Conservation (phyloP, 1,284 basidiomycete species). For the Irpex lacteus region DNA sequence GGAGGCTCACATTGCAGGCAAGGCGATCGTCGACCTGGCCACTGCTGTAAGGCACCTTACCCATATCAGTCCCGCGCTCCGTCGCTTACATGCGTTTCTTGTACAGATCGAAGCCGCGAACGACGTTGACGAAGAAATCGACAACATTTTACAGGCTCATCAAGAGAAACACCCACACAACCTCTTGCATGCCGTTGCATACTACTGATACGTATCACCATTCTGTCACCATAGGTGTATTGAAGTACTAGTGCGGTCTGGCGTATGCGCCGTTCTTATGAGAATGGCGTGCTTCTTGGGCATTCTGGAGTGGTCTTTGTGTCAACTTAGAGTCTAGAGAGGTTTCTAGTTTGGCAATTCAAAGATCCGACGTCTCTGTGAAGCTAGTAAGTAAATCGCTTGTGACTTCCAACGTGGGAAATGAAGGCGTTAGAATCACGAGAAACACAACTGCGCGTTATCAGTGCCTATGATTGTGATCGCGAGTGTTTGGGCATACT, state of each 20-base stretch:
- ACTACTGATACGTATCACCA: conserved; percentile 53
- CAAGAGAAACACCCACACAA: conserved; percentile 91
- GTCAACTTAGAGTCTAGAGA: conserved; percentile 1
- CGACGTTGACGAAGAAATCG: conserved; percentile 92
- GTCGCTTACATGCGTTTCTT: neutral
- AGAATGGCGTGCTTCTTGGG: conserved; percentile 14
- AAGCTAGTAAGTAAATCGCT: neutral
- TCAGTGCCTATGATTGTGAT: neutral
- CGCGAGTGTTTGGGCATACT: neutral
- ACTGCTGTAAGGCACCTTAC: conserved; percentile 61
- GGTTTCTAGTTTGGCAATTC: neutral
- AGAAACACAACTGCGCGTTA: neutral
- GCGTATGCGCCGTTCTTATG: neutral
- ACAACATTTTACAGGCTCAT: conserved; percentile 79
- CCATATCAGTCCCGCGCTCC: neutral
- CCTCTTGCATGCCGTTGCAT: conserved; percentile 88
- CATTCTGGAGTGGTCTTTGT: conserved; percentile 13
- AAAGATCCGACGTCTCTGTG: neutral
- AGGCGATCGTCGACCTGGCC: conserved; percentile 93
- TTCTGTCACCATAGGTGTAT: conserved; percentile 5
- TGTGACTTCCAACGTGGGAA: conserved; percentile 37
- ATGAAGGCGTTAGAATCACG: conserved; percentile 41
- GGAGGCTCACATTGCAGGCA: conserved; percentile 94
- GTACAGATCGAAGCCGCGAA: conserved; percentile 79
- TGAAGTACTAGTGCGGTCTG: neutral